A percentile compares a stretch with the other conserved stretches of the same genome.
Conservation (phyloP, 2,329 filamentous ascomycete genomes). For the Aureobasidium vineae region DNA sequence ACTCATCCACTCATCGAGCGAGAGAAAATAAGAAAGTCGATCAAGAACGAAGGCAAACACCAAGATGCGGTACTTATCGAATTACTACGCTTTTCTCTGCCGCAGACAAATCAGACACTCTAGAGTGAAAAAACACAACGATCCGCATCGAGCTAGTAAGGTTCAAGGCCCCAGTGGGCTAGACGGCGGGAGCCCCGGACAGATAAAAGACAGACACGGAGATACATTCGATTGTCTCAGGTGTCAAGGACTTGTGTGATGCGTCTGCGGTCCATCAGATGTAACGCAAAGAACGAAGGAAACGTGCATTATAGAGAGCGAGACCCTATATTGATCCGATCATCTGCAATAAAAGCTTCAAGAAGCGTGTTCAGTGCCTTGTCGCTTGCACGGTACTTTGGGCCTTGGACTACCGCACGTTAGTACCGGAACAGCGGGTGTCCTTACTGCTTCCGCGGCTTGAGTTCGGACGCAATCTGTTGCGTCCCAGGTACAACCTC, state of each 20-base stretch:
- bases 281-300: background rate
- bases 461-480: background rate
- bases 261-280: background rate
- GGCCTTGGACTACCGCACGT: background rate
- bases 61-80: background rate
- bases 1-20: background rate
- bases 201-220: background rate
- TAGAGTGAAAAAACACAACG: constrained; percentile 3
- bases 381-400: background rate
- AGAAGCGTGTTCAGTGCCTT: background rate
- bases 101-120: background rate
- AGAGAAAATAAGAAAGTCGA: background rate
- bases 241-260: background rate
- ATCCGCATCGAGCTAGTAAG: constrained; percentile 10
- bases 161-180: background rate
- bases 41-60: background rate
- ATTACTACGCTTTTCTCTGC: background rate
- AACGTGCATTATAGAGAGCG: background rate
- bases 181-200: constrained; percentile 1
- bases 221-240: background rate
- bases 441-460: background rate
- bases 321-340: background rate
- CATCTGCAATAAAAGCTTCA: background rate
- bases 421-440: background rate
- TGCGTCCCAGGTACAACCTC: background rate